Evolutionary conservation across 176 grass and related monocot genomes (phyloP).

Genomic region (Echinochloa phyllopogon): DNA sequence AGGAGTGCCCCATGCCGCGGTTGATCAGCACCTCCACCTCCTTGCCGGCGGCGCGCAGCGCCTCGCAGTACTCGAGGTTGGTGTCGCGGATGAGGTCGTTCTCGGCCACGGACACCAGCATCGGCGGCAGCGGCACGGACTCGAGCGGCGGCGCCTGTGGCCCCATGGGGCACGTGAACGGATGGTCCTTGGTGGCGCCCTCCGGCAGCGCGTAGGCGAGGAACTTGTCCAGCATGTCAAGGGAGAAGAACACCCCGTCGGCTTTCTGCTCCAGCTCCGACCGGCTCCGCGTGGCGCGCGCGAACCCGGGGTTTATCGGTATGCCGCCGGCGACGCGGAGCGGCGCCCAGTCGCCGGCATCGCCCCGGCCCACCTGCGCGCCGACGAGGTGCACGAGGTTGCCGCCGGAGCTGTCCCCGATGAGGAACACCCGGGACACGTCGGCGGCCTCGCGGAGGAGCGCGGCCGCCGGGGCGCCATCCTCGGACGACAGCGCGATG

Average conservation of each 20-base stretch:
- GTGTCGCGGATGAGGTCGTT: slow-evolving; percentile 76
- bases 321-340: slow-evolving; percentile 73
- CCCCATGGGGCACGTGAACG: slow-evolving; percentile 84
- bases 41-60: slow-evolving; percentile 67
- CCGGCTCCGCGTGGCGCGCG: slow-evolving; percentile 66
- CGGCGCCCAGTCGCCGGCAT: slow-evolving; percentile 35
- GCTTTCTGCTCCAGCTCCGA: slow-evolving; percentile 64
- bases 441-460: slow-evolving; percentile 56
- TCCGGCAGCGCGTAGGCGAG: slow-evolving; percentile 53
- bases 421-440: slow-evolving; percentile 72
- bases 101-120: slow-evolving; percentile 78
- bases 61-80: slow-evolving; percentile 80
- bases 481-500: slow-evolving; percentile 29
- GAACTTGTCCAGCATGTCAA: slow-evolving; percentile 91
- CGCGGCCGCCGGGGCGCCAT: not conserved
- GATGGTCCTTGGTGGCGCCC: slow-evolving; percentile 85
- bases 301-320: slow-evolving; percentile 80
- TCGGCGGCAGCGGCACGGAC: slow-evolving; percentile 57
- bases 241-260: slow-evolving; percentile 82
- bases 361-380: slow-evolving; percentile 31
- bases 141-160: slow-evolving; percentile 59
- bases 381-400: slow-evolving; percentile 75
- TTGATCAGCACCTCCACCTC: slow-evolving; percentile 74
- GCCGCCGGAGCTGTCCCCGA: slow-evolving; percentile 90
- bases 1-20: slow-evolving; percentile 74